Base-by-base conservation (phyloP, 345 rosid genomes). In the Mallotus nudiflorus region DNA sequence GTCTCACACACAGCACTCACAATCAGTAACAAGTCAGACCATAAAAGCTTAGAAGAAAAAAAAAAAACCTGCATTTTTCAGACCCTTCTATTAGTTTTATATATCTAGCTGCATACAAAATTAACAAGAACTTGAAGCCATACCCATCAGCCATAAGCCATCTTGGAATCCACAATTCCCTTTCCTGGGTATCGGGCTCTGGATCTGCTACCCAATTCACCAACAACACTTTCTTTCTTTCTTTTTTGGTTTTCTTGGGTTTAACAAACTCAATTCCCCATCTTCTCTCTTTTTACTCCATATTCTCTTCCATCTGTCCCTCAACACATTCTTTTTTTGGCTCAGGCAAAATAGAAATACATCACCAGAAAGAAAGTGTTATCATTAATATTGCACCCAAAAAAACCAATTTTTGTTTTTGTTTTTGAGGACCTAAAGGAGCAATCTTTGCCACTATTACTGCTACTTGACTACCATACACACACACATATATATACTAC, bases 201-300 rank as follows among this genome's bases (percentile, higher is more conserved):
- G 88, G 80, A 84, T 84, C 88, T 84, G 88, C 81, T 82, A 68
- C 90, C 90, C 85, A 77, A 62, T 84, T 77, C 76, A 56, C 86
- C 87, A 77, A 69, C 88, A 87, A 67, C 77, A 65, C 57, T 52
- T 18, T 44, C 66, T 57, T 65, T 39, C n/a, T n/a, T n/a, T 39
- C 42, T 39, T 39, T 9, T 8, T 42, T 42, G 7, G 1, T 33
- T 66, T 67, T 55, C 79, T 74, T 54, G 49, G 60, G 69, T 72
- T 79, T 73, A 31, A 25, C 73, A n/a, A 33, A 65, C 65, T 31
- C 28, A n/a, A 46, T 49, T 50, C 69, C 57, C 28, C 66, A 50
- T 51, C 56, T 54, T 40, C 49, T 63, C 29, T 28, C n/a, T 20
- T n/a, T n/a, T n/a, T n/a, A n/a, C n/a, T n/a, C n/a, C n/a, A n/a